Conservation (phyloP, 805 yeast genomes). For the Saturnispora halmiae region DNA sequence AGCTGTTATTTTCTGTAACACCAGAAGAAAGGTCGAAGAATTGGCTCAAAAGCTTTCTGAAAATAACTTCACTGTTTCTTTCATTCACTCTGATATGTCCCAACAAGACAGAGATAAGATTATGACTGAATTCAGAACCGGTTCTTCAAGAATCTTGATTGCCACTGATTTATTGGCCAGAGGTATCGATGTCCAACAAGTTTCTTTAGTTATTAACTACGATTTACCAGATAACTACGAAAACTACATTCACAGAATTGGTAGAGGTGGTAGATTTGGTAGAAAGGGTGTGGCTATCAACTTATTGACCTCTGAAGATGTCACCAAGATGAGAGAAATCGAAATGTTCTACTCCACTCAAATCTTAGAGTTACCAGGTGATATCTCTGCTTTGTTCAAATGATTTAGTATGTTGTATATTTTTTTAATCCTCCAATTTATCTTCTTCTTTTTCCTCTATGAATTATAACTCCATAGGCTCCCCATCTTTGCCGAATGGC, state of each 20-base stretch:
- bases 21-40: constrained; percentile 89
- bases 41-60: constrained; percentile 65
- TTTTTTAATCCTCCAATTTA: neutral
- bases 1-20: constrained; percentile 96
- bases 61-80: constrained; percentile 80
- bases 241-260: constrained; percentile 94
- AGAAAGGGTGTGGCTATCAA: constrained; percentile 97
- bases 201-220: constrained; percentile 87
- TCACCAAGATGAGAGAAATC: constrained; percentile 66
- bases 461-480: neutral
- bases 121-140: constrained; percentile 94
- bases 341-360: constrained; percentile 85
- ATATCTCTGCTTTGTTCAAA: constrained; percentile 14
- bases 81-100: constrained; percentile 94
- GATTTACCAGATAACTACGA: constrained; percentile 86
- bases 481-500: too few species aligned
- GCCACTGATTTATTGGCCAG: constrained; percentile 95
- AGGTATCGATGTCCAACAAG: constrained; percentile 98
- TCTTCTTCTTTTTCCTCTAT: neutral
- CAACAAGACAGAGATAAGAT: constrained; percentile 90
- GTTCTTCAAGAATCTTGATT: constrained; percentile 85
- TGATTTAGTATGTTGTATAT: neutral
- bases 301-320: constrained; percentile 78
- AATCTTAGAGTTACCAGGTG: constrained; percentile 85
- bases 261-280: constrained; percentile 98